Evolutionary conservation across 495 filamentous ascomycete species (phyloP).

Genomic region (Pseudomonodictys pantanalensis): DNA sequence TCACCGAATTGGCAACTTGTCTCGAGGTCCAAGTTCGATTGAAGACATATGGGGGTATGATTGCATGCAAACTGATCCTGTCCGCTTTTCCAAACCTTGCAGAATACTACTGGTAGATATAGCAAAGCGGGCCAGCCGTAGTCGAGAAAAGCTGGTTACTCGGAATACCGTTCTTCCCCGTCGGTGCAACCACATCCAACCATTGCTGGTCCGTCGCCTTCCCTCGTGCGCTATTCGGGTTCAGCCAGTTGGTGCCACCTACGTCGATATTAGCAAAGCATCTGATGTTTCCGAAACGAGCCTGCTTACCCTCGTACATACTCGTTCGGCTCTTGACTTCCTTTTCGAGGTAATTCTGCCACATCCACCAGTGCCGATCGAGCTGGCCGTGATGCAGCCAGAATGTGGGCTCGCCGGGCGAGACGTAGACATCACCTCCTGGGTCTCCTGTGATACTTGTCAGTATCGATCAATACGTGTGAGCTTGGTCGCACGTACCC

Average conservation of each 20-base stretch:
- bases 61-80: too few species aligned
- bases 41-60: too few species aligned
- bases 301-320: slow-evolving; percentile 12
- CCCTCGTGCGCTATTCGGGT: slow-evolving; percentile 16
- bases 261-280: background rate
- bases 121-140: slow-evolving; percentile 28
- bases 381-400: slow-evolving; percentile 32
- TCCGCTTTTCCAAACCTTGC: too few species aligned
- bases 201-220: slow-evolving; percentile 28
- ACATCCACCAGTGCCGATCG: slow-evolving; percentile 34
- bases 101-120: slow-evolving; percentile 28
- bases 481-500: background rate
- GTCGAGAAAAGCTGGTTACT: slow-evolving; percentile 28
- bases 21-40: too few species aligned
- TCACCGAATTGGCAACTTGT: too few species aligned
- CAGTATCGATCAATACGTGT: background rate
- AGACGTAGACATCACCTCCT: slow-evolving; percentile 27
- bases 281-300: background rate
- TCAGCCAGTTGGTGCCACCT: slow-evolving; percentile 29
- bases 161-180: slow-evolving; percentile 11
- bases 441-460: slow-evolving; percentile 6
- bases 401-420: slow-evolving; percentile 23
- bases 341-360: slow-evolving; percentile 22
- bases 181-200: slow-evolving; percentile 24
- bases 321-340: slow-evolving; percentile 17